Evolutionary conservation across 2,329 filamentous ascomycete genomes (phyloP), one percentile per base, ranked within the genome.

Genomic region (Cordyceps fumosorosea): DNA sequence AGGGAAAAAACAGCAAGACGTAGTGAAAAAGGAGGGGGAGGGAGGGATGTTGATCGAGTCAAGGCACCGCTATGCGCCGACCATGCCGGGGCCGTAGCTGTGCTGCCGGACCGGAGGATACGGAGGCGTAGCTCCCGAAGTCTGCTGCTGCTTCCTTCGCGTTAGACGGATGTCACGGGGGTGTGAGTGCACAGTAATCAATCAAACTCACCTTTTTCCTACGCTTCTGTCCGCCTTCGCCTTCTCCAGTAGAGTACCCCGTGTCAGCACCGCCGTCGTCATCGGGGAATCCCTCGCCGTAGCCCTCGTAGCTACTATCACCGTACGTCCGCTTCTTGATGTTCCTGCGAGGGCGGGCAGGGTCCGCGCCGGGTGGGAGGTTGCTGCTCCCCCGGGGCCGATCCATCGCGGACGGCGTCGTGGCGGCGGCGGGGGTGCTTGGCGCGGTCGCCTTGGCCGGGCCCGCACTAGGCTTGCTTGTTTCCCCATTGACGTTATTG

Each of bases 311-410:
- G 68, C 87, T 90, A 67, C 81, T 83, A 66, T 93, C 89, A 45
- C 87, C 86, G 70, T 92, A 93, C 65, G 86, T 84, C 54, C 90
- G 83, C 79, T 92, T 92, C 77, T 89, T 90, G 65, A 84, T 81
- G 61, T 80, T 78, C 54, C 89, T 82, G 67, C 87, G 86, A 40
- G 88, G 85, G 60, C 89, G 80, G 45, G 77, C 73, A 12, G 76
- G 74, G 61, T 84, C 80, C 37, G 79, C 73, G n/a, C 71, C 74
- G 32, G 74, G 68, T 24, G 73, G 64, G 14, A 44, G 16, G 40
- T 37, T 37, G 47, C 75, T 75, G 40, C 69, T 74, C 34, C 67
- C 70, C 71, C 80, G 80, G 60, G 75, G 67, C 29, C 78, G 73
- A 45, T 70, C 72, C 40, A 44, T 44, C 12, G 40, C 55, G 11